Evolutionary conservation across 2,329 filamentous ascomycete species (phyloP).

Genomic region (Fusarium succisae): DNA sequence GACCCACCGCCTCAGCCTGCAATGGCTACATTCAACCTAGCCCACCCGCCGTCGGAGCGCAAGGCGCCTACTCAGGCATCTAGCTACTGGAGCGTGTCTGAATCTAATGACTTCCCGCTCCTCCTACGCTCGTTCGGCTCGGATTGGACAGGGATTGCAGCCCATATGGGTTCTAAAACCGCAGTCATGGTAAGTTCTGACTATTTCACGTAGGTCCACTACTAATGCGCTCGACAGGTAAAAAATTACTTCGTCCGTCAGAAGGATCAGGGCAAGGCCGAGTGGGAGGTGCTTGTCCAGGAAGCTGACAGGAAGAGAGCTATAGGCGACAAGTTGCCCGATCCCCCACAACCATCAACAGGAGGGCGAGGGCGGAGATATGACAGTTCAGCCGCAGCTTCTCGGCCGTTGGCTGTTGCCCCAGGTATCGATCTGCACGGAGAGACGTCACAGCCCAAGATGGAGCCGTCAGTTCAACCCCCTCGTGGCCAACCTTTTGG

Average conservation of each 20-base stretch:
- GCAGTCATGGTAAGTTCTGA: constrained; percentile 76
- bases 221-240: constrained; percentile 56
- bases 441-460: constrained; percentile 58
- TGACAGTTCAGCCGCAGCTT: constrained; percentile 49
- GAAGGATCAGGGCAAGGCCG: constrained; percentile 66
- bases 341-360: constrained; percentile 66
- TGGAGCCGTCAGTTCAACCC: constrained; percentile 51
- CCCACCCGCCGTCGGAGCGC: constrained; percentile 57
- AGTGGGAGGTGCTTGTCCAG: constrained; percentile 68
- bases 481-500: constrained; percentile 52
- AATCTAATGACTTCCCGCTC: constrained; percentile 79
- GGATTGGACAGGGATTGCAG: constrained; percentile 79
- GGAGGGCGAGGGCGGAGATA: constrained; percentile 61
- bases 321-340: constrained; percentile 67
- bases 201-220: neutral
- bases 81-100: constrained; percentile 89
- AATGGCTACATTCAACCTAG: constrained; percentile 61
- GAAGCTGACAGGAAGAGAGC: constrained; percentile 67
- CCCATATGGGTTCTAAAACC: constrained; percentile 85
- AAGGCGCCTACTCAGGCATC: constrained; percentile 69
- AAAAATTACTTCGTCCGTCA: constrained; percentile 75
- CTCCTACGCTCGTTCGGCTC: constrained; percentile 80
- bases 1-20: constrained; percentile 61
- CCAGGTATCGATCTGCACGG: constrained; percentile 55
- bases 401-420: constrained; percentile 59